Evolutionary conservation across 768 basidiomycete species (phyloP), one percentile per base, ranked within the genome.

Genomic region (Trametes villosa): DNA sequence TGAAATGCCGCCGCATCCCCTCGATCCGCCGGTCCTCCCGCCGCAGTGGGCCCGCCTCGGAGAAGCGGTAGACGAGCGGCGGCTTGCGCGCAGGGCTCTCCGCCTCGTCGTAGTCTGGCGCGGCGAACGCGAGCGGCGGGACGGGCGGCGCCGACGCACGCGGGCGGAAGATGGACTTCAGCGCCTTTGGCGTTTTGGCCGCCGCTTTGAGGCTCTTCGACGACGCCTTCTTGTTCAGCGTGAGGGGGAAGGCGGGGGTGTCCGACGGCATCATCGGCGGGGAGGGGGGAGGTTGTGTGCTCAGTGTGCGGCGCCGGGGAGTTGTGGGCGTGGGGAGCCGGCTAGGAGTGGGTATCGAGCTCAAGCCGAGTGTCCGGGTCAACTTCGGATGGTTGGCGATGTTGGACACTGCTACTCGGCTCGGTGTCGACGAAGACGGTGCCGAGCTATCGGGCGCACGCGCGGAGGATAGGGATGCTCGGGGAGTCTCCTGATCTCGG

Each of bases 121-220:
- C 17, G 22, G 38, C 13, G 20, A 18, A 42, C n/a, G 58, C 46
- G 12, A 60, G 40, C 2, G 59, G 52, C 29, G 59, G 44, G 24
- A 45, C 44, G 44, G 44, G 44, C 9, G 44, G 59, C 7, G 52
- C 44, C 12, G 44, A 31, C 26, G 49, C 17, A 15, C 52, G 34
- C 6, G 41, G 13, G n/a, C 61, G 62, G 57, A 63, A 63, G 30
- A 63, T 41, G 24, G 62, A 53, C 30, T 48, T 46, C 12, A 63
- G 29, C 46, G 56, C 26, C 29, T 54, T 38, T 13, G 33, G 33
- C 33, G 33, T 51, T n/a, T n/a, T n/a, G n/a, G n/a, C n/a, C 8
- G 55, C 49, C 2, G 62, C 22, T 31, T 58, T 58, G 17, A 57
- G 40, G 22, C 51, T 57, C 51, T 44, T 63, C 1, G 31, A 15